These are phyloP conservation scores for Nakazawaea holstii DNA, from an alignment of 805 yeast species.

Conservation along the genomic window DNA sequence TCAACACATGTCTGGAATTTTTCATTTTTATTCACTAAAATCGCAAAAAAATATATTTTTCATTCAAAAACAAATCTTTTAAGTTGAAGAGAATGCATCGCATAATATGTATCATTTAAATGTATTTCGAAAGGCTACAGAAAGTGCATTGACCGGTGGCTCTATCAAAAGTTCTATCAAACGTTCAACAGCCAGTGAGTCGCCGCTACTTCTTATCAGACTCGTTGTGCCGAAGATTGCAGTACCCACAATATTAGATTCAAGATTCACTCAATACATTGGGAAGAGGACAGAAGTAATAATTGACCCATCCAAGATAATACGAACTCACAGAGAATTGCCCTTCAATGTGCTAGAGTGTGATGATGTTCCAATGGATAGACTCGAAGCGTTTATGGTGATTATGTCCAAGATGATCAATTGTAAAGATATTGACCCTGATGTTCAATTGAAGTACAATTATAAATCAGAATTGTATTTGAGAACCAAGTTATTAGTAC, in stretches of 20 bases:
- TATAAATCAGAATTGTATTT: not conserved
- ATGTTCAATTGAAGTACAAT: not conserved
- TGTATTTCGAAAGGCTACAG: too few relatives aligned
- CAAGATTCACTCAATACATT: not conserved
- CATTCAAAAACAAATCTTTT: too few relatives aligned
- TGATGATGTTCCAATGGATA: not conserved
- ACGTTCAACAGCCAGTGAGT: too few relatives aligned
- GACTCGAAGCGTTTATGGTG: not conserved
- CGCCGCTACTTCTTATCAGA: not conserved
- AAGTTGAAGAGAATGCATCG: too few relatives aligned
- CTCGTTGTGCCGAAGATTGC: conserved; percentile 1
- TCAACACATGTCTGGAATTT: too few relatives aligned
- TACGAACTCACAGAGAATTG: not conserved
- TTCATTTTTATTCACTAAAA: too few relatives aligned
- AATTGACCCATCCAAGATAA: not conserved
- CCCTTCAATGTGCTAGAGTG: conserved; percentile 1
- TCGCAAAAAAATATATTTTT: too few relatives aligned
- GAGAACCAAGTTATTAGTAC: not conserved
- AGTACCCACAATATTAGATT: not conserved
- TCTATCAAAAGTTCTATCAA: too few relatives aligned
- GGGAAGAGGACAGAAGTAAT: not conserved
- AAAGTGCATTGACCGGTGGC: too few relatives aligned
- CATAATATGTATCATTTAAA: too few relatives aligned
- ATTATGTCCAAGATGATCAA: not conserved
- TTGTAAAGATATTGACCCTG: not conserved